Evolutionary conservation across 495 filamentous ascomycete genomes (phyloP).

Genomic region (Penicillium argentinense): DNA sequence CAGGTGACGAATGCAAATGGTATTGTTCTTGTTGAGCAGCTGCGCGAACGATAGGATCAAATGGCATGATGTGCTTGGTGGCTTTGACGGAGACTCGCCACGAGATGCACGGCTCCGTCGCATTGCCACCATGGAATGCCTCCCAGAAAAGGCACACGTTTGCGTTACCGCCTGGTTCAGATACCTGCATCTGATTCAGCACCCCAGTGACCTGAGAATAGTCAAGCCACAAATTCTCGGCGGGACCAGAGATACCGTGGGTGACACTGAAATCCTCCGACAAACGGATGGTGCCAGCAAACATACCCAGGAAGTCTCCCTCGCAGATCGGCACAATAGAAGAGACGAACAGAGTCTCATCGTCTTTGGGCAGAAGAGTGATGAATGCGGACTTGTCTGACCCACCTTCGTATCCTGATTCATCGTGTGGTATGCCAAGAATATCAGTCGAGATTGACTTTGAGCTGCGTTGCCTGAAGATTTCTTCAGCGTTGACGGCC

Average conservation of each 20-base stretch:
- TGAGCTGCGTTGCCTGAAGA: constrained; percentile 2
- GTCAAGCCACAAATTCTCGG: constrained; percentile 24
- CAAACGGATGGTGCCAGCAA: constrained; percentile 21
- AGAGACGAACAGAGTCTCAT: constrained; percentile 8
- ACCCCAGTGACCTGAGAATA: constrained; percentile 26
- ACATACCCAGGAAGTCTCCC: constrained; percentile 22
- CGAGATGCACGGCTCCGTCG: constrained; percentile 6
- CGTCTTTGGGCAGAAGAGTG: constrained; percentile 12
- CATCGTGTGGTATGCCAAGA: background rate
- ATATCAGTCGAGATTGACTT: constrained; percentile 3
- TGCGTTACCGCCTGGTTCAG: constrained; percentile 8
- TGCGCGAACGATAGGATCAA: constrained; percentile 11
- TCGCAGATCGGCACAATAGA: constrained; percentile 11
- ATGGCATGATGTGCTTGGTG: constrained; percentile 18
- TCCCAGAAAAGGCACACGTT: constrained; percentile 23
- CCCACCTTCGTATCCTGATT: constrained; percentile 4
- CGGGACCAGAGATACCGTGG: constrained; percentile 16
- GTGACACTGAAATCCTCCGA: constrained; percentile 10
- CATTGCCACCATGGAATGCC: constrained; percentile 9
- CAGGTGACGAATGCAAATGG: constrained; percentile 14
- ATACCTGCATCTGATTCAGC: constrained; percentile 26
- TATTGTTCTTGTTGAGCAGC: constrained; percentile 24
- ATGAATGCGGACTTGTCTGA: constrained; percentile 15
- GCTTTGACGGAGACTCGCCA: constrained; percentile 25
- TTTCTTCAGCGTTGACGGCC: constrained; percentile 2